Base-by-base conservation (phyloP, 129 eudicot genomes). In the Flaveria linearis region DNA sequence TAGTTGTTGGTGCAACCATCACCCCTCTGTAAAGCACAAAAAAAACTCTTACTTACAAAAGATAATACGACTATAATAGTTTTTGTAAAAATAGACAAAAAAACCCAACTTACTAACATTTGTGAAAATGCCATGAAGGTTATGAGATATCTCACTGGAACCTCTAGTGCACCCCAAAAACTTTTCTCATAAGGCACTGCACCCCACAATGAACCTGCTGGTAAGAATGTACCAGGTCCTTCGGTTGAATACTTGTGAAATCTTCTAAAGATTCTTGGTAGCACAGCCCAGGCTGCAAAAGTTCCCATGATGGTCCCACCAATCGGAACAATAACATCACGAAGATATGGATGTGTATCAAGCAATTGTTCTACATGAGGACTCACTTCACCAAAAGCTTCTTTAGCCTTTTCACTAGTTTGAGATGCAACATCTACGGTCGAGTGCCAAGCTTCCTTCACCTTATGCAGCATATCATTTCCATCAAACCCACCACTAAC, bases 131-230 rank as follows among this genome's bases (percentile, higher is more conserved):
- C 94, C 91, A 91, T 87, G 76, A 95, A 87, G 47, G 99, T 91
- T 75, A 91, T 46, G 15, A 89, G 84, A 80, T 88, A 87, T 74
- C 93, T 90, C 77, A 91, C 81, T 0, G 99, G 99, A 71, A 76
- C 89, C 84, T 91, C 96, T 84, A 95, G 42, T 13, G 99, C 97
- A 72, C 97, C 97, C 97, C 97, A 95, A 67, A 95, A 77, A 53
- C 97, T 95, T 52, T 87, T 87, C 87, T 95, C 97, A 58, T 95
- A 95, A 12, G 96, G 90, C 23, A 95, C 97, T 1, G 90, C 87
- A 15, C 85, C 90, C 91, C 91, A 86, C 33, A 95, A 47, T 0
- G 95, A 72, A 72, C 96, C 87, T 68, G 78, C 82, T 16, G 91
- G 68, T 58, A 95, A 47, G 65, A 91, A 64, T 25, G 84, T 73